Evolutionary conservation across 192 early-diverging fungal species (phyloP).

Genomic region (Gonapodya prolifera): DNA sequence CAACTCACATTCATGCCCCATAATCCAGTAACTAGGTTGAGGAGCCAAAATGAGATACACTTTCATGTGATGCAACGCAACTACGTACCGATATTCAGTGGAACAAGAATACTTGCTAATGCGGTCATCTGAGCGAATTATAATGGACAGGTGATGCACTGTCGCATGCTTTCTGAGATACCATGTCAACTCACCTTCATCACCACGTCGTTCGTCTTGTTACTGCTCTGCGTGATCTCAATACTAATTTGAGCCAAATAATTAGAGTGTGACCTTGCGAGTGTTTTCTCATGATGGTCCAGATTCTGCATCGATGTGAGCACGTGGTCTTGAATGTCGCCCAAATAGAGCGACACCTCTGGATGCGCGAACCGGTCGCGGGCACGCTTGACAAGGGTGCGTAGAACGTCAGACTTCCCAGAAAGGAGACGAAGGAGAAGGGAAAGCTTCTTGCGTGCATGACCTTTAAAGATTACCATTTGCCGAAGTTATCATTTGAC

Average conservation of each 20-base stretch:
- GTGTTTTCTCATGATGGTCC: conserved; percentile 58
- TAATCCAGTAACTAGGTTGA: conserved; percentile 77
- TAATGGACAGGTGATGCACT: too few species aligned
- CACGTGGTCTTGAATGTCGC: conserved; percentile 69
- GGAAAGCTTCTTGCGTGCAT: conserved; percentile 58
- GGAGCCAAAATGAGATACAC: too few species aligned
- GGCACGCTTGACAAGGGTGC: conserved; percentile 47
- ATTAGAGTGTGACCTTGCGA: conserved; percentile 62
- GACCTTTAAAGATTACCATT: background rate
- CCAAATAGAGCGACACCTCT: conserved; percentile 59
- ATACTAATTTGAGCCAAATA: conserved; percentile 50
- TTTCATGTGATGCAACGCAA: too few species aligned
- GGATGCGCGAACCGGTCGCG: conserved; percentile 24
- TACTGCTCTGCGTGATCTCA: conserved; percentile 57
- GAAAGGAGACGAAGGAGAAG: conserved; percentile 46
- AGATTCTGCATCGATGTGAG: conserved; percentile 54
- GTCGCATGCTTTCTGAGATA: background rate
- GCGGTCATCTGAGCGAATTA: conserved; percentile 51
- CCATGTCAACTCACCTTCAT: conserved; percentile 21
- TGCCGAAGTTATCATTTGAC: conserved; percentile 5
- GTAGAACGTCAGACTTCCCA: conserved; percentile 59
- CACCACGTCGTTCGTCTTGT: conserved; percentile 77
- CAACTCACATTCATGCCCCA: conserved; percentile 39
- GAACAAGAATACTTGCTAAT: conserved; percentile 77
- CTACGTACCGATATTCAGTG: conserved; percentile 41